Evolutionary conservation across 495 filamentous ascomycete genomes (phyloP), one percentile per base, ranked within the genome.

Genomic region (Xanthoparmelia taractica): DNA sequence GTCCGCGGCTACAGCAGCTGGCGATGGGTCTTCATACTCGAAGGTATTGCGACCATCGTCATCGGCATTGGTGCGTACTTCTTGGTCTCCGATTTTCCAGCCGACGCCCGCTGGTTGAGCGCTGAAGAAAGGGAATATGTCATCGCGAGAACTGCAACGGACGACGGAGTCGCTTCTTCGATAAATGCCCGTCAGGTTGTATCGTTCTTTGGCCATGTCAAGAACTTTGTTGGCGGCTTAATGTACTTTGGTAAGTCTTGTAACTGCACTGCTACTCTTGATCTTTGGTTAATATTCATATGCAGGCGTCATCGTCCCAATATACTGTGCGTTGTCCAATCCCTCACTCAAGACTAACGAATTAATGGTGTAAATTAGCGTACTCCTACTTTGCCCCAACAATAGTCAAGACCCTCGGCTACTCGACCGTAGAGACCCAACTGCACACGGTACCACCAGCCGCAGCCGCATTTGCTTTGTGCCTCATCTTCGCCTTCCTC

Each of bases 1-100:
- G 70, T 86, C 31, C 69, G 74, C 12, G 86, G 85, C n/a, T 75
- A 84, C 63, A 73, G 72, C 17, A 85, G 83, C 27, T 81, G 79
- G 79, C 67, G 77, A 56, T 82, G 79, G 79, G 77, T 82, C 37
- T 77, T 82, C 7, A 66, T 70, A 2, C 50, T 71, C 15, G 63
- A 76, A 18, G 70, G 70, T 11, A 57, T 75, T 18, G 27, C 66
- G 1, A 67, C 69, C 0, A 52, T 64, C 7, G 15, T 71, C 8
- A 48, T 77, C 15, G 67, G 66, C 11, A 40, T 75, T 20, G 20
- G 65, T 6, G 60, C 68, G 18, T 76, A 66, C 59, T 75, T 74
- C 61, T 15, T 73, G 17, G 63, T 77, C 12, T 41, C 73, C 1
- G 72, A 76, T 59, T 73, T 73, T 60, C 76, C 76, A 0, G 67